Conservation (phyloP, 2,329 filamentous ascomycete genomes). For the Cladosporium sp. region DNA sequence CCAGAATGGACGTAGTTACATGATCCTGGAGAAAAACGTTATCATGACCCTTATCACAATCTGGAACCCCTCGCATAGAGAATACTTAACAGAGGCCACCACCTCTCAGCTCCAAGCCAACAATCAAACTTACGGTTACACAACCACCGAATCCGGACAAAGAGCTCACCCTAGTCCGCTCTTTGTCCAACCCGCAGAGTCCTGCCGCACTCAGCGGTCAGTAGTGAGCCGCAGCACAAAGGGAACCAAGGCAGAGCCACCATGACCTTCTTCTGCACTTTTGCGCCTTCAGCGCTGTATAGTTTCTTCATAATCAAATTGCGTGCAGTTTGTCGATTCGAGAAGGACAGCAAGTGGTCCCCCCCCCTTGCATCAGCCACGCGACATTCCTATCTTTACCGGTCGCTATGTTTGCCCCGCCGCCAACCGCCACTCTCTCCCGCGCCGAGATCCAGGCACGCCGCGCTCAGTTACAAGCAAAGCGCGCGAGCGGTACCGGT, state of each 20-base stretch:
- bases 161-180: not conserved
- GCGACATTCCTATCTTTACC: not conserved
- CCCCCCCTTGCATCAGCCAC: slow-evolving; percentile 2
- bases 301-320: too few species aligned
- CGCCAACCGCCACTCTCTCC: slow-evolving; percentile 8
- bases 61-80: too few species aligned
- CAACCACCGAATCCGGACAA: slow-evolving; percentile 1
- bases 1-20: too few species aligned
- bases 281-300: not conserved
- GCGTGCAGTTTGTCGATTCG: not conserved
- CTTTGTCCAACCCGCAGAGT: slow-evolving; percentile 1
- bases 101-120: not conserved
- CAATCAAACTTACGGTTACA: not conserved
- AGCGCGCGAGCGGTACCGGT: not conserved
- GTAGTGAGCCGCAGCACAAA: slow-evolving; percentile 1
- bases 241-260: slow-evolving; percentile 4
- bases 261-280: not conserved
- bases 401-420: slow-evolving; percentile 9
- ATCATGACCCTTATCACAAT: too few species aligned
- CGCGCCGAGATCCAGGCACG: slow-evolving; percentile 11
- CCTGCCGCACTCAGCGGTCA: slow-evolving; percentile 8
- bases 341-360: not conserved
- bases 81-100: not conserved
- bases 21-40: too few species aligned
- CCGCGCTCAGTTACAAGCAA: slow-evolving; percentile 9